Conservation (phyloP, 2,329 filamentous ascomycete genomes). For the Phyllosticta citriasiana region DNA sequence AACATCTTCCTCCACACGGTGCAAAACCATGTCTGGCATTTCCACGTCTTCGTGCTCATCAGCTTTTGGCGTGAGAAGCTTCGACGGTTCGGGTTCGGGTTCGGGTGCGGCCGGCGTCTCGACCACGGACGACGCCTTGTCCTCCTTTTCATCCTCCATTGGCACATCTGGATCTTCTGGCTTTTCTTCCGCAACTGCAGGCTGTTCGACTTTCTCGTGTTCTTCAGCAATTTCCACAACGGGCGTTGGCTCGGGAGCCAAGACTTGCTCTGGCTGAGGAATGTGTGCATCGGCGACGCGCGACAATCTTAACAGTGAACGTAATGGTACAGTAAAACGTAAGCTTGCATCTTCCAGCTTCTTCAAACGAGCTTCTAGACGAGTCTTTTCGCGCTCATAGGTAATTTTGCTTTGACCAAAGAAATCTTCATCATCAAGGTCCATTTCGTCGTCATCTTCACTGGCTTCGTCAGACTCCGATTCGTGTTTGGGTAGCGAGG, state of each 20-base stretch:
- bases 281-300: slow-evolving; percentile 27
- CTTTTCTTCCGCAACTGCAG: not conserved
- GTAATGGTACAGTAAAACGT: slow-evolving; percentile 34
- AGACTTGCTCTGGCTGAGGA: slow-evolving; percentile 9
- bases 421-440: slow-evolving; percentile 34
- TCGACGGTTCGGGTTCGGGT: not conserved
- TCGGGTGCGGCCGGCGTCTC: not conserved
- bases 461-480: slow-evolving; percentile 17
- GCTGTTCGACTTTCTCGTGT: not conserved
- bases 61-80: slow-evolving; percentile 25
- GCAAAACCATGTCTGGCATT: slow-evolving; percentile 10
- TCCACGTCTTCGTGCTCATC: slow-evolving; percentile 24
- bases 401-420: slow-evolving; percentile 37
- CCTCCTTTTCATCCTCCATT: not conserved
- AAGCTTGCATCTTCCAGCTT: slow-evolving; percentile 33
- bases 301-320: slow-evolving; percentile 33
- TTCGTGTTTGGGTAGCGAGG: not conserved
- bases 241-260: not conserved
- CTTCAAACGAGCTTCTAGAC: slow-evolving; percentile 33
- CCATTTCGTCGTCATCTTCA: slow-evolving; percentile 38
- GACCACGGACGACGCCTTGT: not conserved
- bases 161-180: not conserved
- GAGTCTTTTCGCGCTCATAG: slow-evolving; percentile 35
- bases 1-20: slow-evolving; percentile 12
- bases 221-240: not conserved